Conservation (phyloP, 2,329 filamentous ascomycete species). For the Monosporascus sp. region DNA sequence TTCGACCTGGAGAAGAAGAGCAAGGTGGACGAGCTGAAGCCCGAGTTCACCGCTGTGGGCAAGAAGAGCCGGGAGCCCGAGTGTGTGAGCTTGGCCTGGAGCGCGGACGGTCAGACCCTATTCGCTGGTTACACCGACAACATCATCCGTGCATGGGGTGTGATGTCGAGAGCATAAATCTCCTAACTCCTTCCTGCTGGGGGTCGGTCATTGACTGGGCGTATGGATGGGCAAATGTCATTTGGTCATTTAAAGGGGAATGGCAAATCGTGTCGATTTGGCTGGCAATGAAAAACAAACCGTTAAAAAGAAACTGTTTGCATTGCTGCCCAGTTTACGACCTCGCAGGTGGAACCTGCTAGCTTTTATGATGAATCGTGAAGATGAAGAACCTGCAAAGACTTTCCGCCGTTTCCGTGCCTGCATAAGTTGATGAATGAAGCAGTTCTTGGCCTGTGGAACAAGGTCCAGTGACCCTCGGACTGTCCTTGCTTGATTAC, state of each 20-base stretch:
- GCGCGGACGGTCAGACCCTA: constrained; percentile 95
- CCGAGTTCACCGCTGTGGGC: constrained; percentile 89
- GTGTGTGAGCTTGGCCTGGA: constrained; percentile 97
- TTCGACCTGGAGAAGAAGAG: constrained; percentile 99
- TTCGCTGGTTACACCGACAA: constrained; percentile 99
- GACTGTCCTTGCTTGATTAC: too few species aligned
- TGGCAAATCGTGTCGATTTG: constrained; percentile 21
- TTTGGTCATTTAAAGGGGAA: constrained; percentile 28
- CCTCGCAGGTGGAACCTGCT: too few species aligned
- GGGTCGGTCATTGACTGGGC: constrained; percentile 28
- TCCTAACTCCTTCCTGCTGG: constrained; percentile 10
- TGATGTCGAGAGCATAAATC: constrained; percentile 83
- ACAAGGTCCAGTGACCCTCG: too few species aligned
- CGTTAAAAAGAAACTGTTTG: neutral
- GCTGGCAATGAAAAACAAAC: constrained; percentile 18
- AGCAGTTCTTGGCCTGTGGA: too few species aligned
- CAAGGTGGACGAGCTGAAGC: constrained; percentile 99
- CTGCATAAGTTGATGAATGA: too few species aligned
- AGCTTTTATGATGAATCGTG: neutral
- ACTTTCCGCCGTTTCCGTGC: too few species aligned
- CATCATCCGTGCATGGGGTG: constrained; percentile 96
- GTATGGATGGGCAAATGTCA: constrained; percentile 27
- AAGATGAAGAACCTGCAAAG: neutral
- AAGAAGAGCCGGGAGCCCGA: constrained; percentile 99
- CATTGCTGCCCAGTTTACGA: too few species aligned